These are phyloP conservation scores for Calocybe cyanea DNA, from an alignment of 768 basidiomycete species.

Conservation along the genomic window DNA sequence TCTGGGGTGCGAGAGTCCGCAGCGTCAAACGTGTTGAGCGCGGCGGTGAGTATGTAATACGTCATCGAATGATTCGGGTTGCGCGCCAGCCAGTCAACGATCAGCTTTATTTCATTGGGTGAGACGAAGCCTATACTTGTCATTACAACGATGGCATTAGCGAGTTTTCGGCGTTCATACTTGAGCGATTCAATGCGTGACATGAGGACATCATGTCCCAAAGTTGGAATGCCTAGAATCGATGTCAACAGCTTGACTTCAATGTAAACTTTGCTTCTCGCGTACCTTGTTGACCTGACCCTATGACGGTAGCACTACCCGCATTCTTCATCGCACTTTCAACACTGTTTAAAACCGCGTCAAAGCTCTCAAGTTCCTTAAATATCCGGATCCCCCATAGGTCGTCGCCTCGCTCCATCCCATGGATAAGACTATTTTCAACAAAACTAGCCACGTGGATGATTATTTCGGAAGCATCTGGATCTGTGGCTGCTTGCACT, in stretches of 20 bases:
- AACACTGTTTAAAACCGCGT: constrained; percentile 47
- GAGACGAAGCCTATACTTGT: constrained; percentile 60
- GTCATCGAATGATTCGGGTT: constrained; percentile 68
- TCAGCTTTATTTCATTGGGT: constrained; percentile 53
- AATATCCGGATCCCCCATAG: constrained; percentile 40
- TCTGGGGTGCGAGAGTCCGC: constrained; percentile 49
- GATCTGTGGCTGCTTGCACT: constrained; percentile 43
- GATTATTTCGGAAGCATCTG: constrained; percentile 44
- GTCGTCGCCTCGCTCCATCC: constrained; percentile 21
- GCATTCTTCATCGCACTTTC: constrained; percentile 62
- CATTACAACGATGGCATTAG: constrained; percentile 58
- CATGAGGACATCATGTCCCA: constrained; percentile 66
- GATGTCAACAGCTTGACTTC: background rate
- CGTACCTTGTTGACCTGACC: constrained; percentile 50
- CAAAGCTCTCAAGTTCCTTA: constrained; percentile 59
- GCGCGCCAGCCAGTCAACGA: constrained; percentile 68
- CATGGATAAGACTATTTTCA: constrained; percentile 26
- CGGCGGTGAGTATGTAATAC: constrained; percentile 62
- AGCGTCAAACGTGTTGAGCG: constrained; percentile 65
- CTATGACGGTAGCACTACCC: constrained; percentile 52
- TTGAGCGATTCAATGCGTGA: constrained; percentile 70
- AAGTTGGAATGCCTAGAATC: constrained; percentile 26
- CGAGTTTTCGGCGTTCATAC: constrained; percentile 68
- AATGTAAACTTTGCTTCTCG: constrained; percentile 1
- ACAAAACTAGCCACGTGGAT: constrained; percentile 55